Percentiles rank a stretch among this genome's conserved stretches.
phyloP scores from a whole-genome alignment of 164 flowering plant genomes.

The Magnolia kwangsiensis region DNA sequence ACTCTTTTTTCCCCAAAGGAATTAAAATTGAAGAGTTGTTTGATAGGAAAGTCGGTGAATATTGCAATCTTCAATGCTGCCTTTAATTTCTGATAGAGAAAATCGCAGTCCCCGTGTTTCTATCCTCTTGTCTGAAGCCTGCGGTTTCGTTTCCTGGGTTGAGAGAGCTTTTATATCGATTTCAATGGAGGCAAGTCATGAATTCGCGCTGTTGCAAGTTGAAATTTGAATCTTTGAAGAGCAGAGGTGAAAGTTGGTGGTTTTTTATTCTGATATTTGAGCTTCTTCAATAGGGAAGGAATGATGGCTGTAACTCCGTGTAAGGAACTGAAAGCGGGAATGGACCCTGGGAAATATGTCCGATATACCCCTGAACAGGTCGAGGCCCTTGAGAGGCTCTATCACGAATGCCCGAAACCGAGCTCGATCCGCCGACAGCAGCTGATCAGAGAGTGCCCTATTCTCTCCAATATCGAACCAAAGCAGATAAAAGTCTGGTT shows the following conservation, averaged over 20 bases:
- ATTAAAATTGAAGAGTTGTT: too few relatives aligned
- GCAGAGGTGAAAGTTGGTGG: not conserved
- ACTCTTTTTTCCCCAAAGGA: not conserved
- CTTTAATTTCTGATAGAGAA: too few relatives aligned
- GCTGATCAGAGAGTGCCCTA: slow-evolving; percentile 93
- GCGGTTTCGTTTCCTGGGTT: not conserved
- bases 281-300: slow-evolving; percentile 13
- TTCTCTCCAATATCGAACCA: slow-evolving; percentile 91
- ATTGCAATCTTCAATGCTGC: too few relatives aligned
- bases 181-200: not conserved
- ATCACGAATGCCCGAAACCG: slow-evolving; percentile 96
- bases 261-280: not conserved
- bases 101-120: too few relatives aligned
- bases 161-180: not conserved
- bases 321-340: slow-evolving; percentile 66
- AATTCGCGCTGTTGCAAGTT: not conserved
- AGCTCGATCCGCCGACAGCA: slow-evolving; percentile 93
- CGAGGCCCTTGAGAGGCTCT: slow-evolving; percentile 95
- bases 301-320: slow-evolving; percentile 57
- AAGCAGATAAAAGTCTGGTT: slow-evolving; percentile 99
- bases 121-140: not conserved
- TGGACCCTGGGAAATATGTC: slow-evolving; percentile 93
- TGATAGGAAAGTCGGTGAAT: too few relatives aligned
- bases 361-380: slow-evolving; percentile 99
- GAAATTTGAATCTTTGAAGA: not conserved